Base-by-base conservation (phyloP, 352 stramenopile species). In the Phytophthora kernoviae region DNA sequence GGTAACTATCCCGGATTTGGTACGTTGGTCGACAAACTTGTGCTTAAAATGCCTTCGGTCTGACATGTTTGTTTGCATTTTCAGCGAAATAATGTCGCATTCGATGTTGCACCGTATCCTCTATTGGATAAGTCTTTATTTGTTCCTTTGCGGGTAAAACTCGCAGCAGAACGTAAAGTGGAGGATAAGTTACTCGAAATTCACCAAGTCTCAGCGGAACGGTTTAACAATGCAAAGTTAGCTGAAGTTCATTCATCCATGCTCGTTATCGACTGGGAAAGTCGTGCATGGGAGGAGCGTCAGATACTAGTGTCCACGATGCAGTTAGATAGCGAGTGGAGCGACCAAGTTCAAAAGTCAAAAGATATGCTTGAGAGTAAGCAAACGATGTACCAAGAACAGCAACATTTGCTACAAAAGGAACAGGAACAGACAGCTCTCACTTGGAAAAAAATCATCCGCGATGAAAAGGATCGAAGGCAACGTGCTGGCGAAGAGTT, bases 91-190 rank as follows among this genome's bases (percentile, higher is more conserved):
- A 77, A 69, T 33, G 61, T 66, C 0, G 77, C 79, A 3, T 80
- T 89, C 7, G 79, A 89, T 43, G 57, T 89, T 8, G 79, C 77
- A 7, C 51, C 73, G 18, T 87, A 76, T 40, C 48, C 54, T 4
- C 20, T 85, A 2, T 27, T 87, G 0, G 75, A 83, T 20, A 57
- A 48, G 33, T 86, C 72, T 15, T 37, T 89, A 14, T 34, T 89
- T 4, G 30, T 34, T 5, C 77, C 75, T 9, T 60, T 81, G 36
- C 51, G 64, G 12, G 39, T 37, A 1, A 62, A 68, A 20, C 36
- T 67, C 2, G 42, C 50, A 2, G 34, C 46, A 8, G 63, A 77
- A 14, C 40, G 63, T 5, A 21, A 58, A 22, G 39, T 54, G n/a
- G 51, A 75, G 4, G 18, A 48, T 11, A 48, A 70, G 40, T 40